Percentiles rank a stretch among this genome's conserved stretches.
phyloP scores from a whole-genome alignment of 345 rosid genomes.

The Cardamine chenopodiifolia region DNA sequence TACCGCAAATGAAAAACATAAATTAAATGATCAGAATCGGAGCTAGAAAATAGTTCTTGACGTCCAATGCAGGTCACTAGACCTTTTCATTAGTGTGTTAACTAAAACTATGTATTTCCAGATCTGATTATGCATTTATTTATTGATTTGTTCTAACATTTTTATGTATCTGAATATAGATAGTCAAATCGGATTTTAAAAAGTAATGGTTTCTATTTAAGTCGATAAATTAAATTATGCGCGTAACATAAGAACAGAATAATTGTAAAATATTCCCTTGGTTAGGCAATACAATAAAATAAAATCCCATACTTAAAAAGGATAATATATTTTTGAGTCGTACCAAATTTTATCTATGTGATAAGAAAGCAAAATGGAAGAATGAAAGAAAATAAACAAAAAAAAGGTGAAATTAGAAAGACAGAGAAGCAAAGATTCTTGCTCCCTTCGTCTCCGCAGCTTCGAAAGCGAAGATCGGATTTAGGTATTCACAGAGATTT shows the following conservation, averaged over 20 bases:
- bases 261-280: neutral
- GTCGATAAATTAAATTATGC: neutral
- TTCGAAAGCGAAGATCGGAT: slow-evolving; percentile 14
- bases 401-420: slow-evolving; percentile 10
- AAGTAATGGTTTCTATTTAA: neutral
- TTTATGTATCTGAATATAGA: neutral
- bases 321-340: slow-evolving; percentile 28
- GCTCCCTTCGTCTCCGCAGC: slow-evolving; percentile 39
- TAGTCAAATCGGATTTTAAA: neutral
- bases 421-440: slow-evolving; percentile 41
- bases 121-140: neutral
- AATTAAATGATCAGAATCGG: neutral
- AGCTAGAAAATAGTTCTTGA: slow-evolving; percentile 27
- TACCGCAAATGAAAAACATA: slow-evolving; percentile 28
- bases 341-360: neutral
- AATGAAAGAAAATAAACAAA: neutral
- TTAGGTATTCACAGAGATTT: slow-evolving; percentile 7
- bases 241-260: slow-evolving; percentile 32
- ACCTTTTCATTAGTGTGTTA: slow-evolving; percentile 28
- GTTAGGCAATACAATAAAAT: slow-evolving; percentile 2
- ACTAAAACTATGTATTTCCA: neutral
- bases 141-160: neutral
- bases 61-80: slow-evolving; percentile 26
- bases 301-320: neutral
- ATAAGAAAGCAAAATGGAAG: neutral